phyloP scores from a whole-genome alignment of 2,329 filamentous ascomycete species.

The Penicillium sp. region DNA sequence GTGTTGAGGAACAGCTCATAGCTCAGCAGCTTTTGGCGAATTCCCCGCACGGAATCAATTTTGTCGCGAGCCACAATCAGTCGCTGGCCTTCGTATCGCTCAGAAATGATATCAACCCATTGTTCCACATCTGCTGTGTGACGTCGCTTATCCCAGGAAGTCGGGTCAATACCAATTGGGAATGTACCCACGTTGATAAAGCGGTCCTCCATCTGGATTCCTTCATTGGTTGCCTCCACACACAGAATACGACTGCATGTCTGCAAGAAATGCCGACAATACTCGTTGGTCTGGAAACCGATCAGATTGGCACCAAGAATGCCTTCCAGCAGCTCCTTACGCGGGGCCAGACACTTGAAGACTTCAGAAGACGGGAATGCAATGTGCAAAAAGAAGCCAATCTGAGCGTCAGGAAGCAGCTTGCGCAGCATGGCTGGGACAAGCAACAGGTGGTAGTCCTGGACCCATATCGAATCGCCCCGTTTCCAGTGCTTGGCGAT shows the following conservation, averaged over 20 bases:
- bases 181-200: slow-evolving; percentile 86
- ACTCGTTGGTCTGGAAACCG: slow-evolving; percentile 92
- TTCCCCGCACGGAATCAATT: slow-evolving; percentile 87
- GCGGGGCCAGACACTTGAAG: slow-evolving; percentile 85
- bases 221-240: slow-evolving; percentile 86
- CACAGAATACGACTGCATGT: slow-evolving; percentile 88
- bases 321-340: slow-evolving; percentile 83
- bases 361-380: slow-evolving; percentile 96
- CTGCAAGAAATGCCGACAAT: slow-evolving; percentile 90
- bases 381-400: slow-evolving; percentile 93
- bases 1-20: slow-evolving; percentile 94
- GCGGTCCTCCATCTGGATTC: slow-evolving; percentile 85
- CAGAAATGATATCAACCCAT: slow-evolving; percentile 78
- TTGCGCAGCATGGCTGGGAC: slow-evolving; percentile 88
- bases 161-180: slow-evolving; percentile 88
- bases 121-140: slow-evolving; percentile 70
- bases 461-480: slow-evolving; percentile 89
- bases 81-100: slow-evolving; percentile 83
- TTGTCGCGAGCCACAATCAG: slow-evolving; percentile 93
- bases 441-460: slow-evolving; percentile 91
- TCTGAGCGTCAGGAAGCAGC: slow-evolving; percentile 83
- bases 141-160: slow-evolving; percentile 70
- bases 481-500: slow-evolving; percentile 91
- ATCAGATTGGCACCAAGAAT: slow-evolving; percentile 92
- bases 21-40: slow-evolving; percentile 87